Evolutionary conservation across 306 rosid genomes (phyloP).

Genomic region (Neltuma alba): DNA sequence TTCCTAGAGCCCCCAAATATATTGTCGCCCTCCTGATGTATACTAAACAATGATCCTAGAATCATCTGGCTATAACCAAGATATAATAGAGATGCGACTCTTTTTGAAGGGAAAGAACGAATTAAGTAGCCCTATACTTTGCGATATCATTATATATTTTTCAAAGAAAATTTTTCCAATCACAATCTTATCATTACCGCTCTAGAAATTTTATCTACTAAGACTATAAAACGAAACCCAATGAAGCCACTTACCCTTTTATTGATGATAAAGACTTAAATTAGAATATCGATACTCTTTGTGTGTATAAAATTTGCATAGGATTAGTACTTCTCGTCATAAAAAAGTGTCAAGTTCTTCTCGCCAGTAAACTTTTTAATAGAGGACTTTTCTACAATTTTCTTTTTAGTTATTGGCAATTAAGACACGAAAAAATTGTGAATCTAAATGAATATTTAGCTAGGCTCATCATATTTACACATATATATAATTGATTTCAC

Average conservation of each 20-base stretch:
- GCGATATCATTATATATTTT: background rate
- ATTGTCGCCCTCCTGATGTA: constrained; percentile 1
- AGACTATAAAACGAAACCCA: background rate
- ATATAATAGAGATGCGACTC: background rate
- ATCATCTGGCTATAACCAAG: background rate
- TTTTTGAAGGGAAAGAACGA: background rate
- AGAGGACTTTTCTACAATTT: too few relatives aligned
- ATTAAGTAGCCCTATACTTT: background rate
- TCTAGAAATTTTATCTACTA: background rate
- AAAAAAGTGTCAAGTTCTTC: too few relatives aligned
- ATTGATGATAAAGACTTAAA: too few relatives aligned
- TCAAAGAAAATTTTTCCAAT: background rate
- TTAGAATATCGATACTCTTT: too few relatives aligned
- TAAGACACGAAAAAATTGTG: background rate
- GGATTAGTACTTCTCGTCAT: too few relatives aligned
- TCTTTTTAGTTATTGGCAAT: background rate
- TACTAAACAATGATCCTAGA: background rate
- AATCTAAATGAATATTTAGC: background rate
- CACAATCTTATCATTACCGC: constrained; percentile 15
- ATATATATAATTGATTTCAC: background rate
- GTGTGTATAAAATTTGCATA: too few relatives aligned
- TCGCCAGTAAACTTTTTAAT: too few relatives aligned
- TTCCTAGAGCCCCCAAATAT: background rate
- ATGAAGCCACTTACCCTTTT: background rate
- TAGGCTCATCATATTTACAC: background rate